These are phyloP conservation scores for Phytopythium montanum DNA, from an alignment of 352 stramenopile species.

Conservation along the genomic window DNA sequence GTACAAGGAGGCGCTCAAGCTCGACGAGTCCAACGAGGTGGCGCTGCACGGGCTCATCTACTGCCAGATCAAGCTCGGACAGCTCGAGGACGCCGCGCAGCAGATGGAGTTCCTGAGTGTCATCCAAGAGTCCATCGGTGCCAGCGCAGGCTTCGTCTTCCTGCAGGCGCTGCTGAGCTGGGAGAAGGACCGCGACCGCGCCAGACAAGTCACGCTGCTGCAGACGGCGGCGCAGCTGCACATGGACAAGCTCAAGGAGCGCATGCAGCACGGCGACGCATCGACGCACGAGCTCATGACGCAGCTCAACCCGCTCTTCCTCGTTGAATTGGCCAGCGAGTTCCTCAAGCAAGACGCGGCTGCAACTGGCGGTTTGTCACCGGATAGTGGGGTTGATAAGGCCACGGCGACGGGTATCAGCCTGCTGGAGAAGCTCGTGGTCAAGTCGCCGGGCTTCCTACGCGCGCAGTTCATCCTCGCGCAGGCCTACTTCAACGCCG, in stretches of 20 bases:
- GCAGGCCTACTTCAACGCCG: conserved; percentile 69
- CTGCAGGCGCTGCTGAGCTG: conserved; percentile 85
- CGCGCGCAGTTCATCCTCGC: conserved; percentile 82
- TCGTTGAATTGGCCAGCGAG: conserved; percentile 84
- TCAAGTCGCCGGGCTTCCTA: conserved; percentile 81
- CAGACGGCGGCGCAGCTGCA: conserved; percentile 78
- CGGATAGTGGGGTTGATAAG: conserved; percentile 19
- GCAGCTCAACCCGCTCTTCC: conserved; percentile 84
- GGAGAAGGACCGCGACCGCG: conserved; percentile 67
- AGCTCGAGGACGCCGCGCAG: conserved; percentile 87
- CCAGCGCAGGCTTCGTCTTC: conserved; percentile 77
- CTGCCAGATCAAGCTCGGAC: conserved; percentile 87
- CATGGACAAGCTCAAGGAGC: conserved; percentile 75
- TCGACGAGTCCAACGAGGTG: conserved; percentile 85
- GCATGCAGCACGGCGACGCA: conserved; percentile 51
- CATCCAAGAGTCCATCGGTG: conserved; percentile 86
- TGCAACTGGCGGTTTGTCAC: conserved; percentile 2
- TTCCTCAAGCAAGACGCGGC: conserved; percentile 54
- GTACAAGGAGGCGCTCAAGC: conserved; percentile 83
- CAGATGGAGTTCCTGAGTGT: conserved; percentile 92
- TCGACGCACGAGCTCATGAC: conserved; percentile 77
- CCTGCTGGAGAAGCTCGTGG: conserved; percentile 82
- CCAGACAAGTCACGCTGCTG: conserved; percentile 67
- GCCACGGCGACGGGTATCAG: conserved; percentile 56
- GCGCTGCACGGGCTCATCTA: conserved; percentile 91